These are phyloP conservation scores for Trichophyton schoenleinii DNA, from an alignment of 2,329 filamentous ascomycete genomes.

Conservation along the genomic window DNA sequence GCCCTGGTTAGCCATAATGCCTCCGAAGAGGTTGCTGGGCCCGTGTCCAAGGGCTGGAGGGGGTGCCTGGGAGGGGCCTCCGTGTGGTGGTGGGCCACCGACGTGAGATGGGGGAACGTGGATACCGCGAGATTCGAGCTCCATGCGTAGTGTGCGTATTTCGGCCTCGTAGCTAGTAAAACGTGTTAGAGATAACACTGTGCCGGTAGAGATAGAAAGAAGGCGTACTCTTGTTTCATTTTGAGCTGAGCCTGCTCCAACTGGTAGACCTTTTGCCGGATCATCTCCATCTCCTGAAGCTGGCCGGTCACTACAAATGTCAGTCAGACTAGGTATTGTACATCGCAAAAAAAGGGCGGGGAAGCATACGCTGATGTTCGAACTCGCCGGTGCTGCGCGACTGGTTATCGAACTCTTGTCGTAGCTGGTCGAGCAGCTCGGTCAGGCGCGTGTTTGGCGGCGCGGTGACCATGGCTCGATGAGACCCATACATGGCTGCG, in stretches of 20 bases:
- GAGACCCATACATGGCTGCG: conserved; percentile 65
- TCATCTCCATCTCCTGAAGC: conserved; percentile 88
- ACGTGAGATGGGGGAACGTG: conserved; percentile 55
- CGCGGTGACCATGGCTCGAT: conserved; percentile 65
- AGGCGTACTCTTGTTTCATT: conserved; percentile 76
- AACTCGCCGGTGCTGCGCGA: conserved; percentile 70
- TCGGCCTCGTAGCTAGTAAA: conserved; percentile 76
- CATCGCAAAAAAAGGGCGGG: background rate
- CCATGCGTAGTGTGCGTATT: conserved; percentile 69
- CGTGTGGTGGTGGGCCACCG: conserved; percentile 60
- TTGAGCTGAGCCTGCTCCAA: conserved; percentile 81
- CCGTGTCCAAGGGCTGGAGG: conserved; percentile 80
- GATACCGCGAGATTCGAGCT: conserved; percentile 63
- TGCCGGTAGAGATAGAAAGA: background rate
- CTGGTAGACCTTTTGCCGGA: conserved; percentile 82
- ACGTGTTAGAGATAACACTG: background rate
- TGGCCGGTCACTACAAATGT: conserved; percentile 63
- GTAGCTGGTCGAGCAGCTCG: conserved; percentile 83
- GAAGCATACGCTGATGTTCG: conserved; percentile 78
- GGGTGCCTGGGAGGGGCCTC: conserved; percentile 67
- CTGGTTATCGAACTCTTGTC: conserved; percentile 81
- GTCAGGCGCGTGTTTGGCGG: conserved; percentile 61
- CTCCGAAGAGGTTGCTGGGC: conserved; percentile 79
- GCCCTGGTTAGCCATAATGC: conserved; percentile 84
- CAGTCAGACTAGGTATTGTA: background rate